phyloP scores from a whole-genome alignment of 768 basidiomycete species.

The Tricholoma terreum region DNA sequence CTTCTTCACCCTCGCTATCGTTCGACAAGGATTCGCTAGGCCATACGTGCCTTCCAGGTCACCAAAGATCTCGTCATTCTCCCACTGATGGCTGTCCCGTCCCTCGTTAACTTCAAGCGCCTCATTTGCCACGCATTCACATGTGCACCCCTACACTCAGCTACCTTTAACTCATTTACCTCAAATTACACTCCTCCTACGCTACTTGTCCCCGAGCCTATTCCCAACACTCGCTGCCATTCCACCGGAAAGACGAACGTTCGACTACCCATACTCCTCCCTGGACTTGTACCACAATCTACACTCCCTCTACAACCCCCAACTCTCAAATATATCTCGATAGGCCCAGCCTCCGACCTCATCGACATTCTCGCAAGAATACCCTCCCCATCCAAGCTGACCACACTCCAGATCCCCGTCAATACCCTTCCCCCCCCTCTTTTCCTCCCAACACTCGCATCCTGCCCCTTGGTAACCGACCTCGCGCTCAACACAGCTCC shows the following conservation, averaged over 20 bases:
- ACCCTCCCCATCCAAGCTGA: no score
- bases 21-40: neutral
- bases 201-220: conserved; percentile 6
- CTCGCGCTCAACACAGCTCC: no score
- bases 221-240: conserved; percentile 11
- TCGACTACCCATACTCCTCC: conserved; percentile 14
- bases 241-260: conserved; percentile 8
- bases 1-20: conserved; percentile 4
- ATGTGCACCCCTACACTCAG: conserved; percentile 3
- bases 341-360: conserved; percentile 12
- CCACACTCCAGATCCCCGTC: no score
- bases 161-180: conserved; percentile 11
- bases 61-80: conserved; percentile 9
- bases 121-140: conserved; percentile 16
- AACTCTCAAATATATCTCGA: conserved; percentile 9
- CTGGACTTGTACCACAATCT: conserved; percentile 4
- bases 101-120: conserved; percentile 9
- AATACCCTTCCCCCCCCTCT: no score
- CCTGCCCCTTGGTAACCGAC: no score
- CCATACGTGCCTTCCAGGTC: neutral
- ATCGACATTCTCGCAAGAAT: conserved; percentile 8
- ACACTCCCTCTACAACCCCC: conserved; percentile 8
- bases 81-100: conserved; percentile 12
- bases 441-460: no score
- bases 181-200: conserved; percentile 17